phyloP scores from a whole-genome alignment of 2,329 filamentous ascomycete genomes.

The Fusarium tricinctum region DNA sequence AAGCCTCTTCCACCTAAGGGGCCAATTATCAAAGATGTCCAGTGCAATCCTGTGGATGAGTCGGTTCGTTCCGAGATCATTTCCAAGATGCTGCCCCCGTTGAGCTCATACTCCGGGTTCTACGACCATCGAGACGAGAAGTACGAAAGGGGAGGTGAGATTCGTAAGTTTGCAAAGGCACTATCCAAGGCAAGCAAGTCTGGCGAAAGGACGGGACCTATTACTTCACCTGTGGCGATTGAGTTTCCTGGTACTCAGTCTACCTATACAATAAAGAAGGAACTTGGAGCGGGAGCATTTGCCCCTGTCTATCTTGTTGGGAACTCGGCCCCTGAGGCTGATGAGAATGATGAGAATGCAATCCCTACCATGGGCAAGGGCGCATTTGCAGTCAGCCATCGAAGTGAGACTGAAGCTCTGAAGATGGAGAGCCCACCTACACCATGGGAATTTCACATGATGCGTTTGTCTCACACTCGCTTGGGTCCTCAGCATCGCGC shows the following conservation, averaged over 20 bases:
- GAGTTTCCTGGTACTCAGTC: constrained; percentile 75
- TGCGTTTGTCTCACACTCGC: constrained; percentile 83
- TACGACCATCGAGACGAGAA: constrained; percentile 76
- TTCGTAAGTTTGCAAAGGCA: constrained; percentile 84
- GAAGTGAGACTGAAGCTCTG: constrained; percentile 80
- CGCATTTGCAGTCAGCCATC: constrained; percentile 67
- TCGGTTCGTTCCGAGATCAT: constrained; percentile 81
- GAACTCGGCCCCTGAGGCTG: constrained; percentile 68
- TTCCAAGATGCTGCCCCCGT: constrained; percentile 77
- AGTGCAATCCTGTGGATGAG: constrained; percentile 93
- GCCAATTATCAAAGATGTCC: constrained; percentile 82
- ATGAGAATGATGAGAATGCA: constrained; percentile 61
- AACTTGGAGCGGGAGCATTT: constrained; percentile 93
- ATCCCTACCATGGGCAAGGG: constrained; percentile 72
- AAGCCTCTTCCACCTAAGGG: constrained; percentile 68
- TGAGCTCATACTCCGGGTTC: constrained; percentile 83
- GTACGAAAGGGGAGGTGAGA: constrained; percentile 78
- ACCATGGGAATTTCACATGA: constrained; percentile 97
- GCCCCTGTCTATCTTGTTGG: constrained; percentile 95
- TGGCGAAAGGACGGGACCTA: constrained; percentile 72
- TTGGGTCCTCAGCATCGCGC: constrained; percentile 79
- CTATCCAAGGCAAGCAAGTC: constrained; percentile 69
- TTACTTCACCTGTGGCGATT: constrained; percentile 73
- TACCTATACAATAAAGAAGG: constrained; percentile 83
- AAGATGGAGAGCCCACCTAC: constrained; percentile 94